Conservation (phyloP, 1,284 basidiomycete species). For the Puccinia triticina region DNA sequence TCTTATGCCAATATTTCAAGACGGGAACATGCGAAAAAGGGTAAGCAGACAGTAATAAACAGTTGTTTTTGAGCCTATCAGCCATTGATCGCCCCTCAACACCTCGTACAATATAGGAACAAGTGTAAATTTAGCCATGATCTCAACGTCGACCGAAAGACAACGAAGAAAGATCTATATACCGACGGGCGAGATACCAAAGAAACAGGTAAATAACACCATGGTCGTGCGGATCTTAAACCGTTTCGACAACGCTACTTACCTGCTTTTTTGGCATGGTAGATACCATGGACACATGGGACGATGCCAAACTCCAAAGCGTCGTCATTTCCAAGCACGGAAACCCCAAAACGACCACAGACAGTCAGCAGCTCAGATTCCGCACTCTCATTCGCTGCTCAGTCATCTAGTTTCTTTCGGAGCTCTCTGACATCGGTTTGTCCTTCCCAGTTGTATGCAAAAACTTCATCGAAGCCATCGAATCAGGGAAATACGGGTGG, state of each 20-base stretch:
- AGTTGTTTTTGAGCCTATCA: background rate
- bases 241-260: background rate
- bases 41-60: conserved; percentile 37
- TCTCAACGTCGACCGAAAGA: conserved; percentile 81
- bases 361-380: conserved; percentile 66
- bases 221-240: background rate
- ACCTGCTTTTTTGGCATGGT: conserved; percentile 30
- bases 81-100: background rate
- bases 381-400: background rate
- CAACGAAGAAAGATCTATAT: conserved; percentile 95
- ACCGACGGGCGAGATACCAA: conserved; percentile 79
- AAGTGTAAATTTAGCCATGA: conserved; percentile 98
- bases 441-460: conserved; percentile 83
- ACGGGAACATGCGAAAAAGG: conserved; percentile 59
- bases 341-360: conserved; percentile 88
- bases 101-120: conserved; percentile 60
- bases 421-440: background rate
- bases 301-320: conserved; percentile 83
- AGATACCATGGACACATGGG: conserved; percentile 99
- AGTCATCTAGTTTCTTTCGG: background rate
- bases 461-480: conserved; percentile 94
- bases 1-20: conserved; percentile 59
- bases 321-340: conserved; percentile 87
- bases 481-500: conserved; percentile 87
- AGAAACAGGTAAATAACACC: conserved; percentile 66